Conservation (phyloP, 129 eudicot species). For the Centella asiatica region DNA sequence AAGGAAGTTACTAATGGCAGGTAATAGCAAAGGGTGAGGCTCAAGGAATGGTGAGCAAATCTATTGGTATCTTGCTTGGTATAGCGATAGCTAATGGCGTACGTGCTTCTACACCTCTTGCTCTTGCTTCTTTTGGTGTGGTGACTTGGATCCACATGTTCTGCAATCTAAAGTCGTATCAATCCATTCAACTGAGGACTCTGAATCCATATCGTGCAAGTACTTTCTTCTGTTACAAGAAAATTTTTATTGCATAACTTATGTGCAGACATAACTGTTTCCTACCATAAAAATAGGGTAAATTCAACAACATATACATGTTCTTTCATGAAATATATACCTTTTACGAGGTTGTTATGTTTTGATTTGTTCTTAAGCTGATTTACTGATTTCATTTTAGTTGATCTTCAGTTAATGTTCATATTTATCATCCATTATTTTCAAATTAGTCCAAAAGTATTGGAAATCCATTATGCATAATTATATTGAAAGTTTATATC, state of each 20-base stretch:
- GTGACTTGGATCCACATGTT: slow-evolving; percentile 94
- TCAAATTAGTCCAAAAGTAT: too few species aligned
- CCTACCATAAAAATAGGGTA: too few species aligned
- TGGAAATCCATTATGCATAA: too few species aligned
- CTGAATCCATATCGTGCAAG: slow-evolving; percentile 99
- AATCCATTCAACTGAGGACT: slow-evolving; percentile 91
- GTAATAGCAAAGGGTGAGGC: slow-evolving; percentile 99
- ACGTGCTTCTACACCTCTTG: slow-evolving; percentile 79
- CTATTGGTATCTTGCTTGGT: slow-evolving; percentile 78
- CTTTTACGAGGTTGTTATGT: too few species aligned
- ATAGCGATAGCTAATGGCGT: slow-evolving; percentile 75
- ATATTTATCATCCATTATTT: too few species aligned
- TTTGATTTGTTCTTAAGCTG: too few species aligned
- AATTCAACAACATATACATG: too few species aligned
- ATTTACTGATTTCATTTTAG: too few species aligned
- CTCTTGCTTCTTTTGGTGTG: slow-evolving; percentile 76
- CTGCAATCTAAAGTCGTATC: slow-evolving; percentile 98
- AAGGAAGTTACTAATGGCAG: slow-evolving; percentile 31
- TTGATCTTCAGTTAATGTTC: too few species aligned
- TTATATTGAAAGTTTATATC: too few species aligned
- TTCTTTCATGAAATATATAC: too few species aligned
- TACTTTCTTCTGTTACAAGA: slow-evolving; percentile 32
- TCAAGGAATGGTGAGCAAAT: slow-evolving; percentile 99
- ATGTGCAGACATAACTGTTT: neutral
- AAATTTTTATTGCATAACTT: neutral